Evolutionary conservation across 768 basidiomycete species (phyloP), one percentile per base, ranked within the genome.

Genomic region (Naganishia onofrii): DNA sequence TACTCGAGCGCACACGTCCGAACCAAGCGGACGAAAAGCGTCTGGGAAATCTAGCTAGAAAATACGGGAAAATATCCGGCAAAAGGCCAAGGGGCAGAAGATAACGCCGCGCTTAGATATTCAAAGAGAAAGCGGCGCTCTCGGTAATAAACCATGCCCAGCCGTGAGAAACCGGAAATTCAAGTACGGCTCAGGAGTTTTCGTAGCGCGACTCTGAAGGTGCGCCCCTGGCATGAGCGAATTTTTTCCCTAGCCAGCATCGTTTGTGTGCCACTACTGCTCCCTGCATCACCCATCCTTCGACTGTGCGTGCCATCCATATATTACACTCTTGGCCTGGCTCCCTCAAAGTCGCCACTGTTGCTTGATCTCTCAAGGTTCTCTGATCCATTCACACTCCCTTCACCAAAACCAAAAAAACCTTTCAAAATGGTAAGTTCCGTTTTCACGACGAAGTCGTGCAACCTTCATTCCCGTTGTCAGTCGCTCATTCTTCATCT

Each of bases 311-410:
- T 32, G 29, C 32, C 65, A 66, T 66, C 48, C 29, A 51, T 52
- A 51, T 66, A 54, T 36, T 66, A 51, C 15, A 54, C 17, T 42
- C 52, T 54, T 28, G 26, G 31, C 29, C 65, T 10, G 3, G 46
- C n/a, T 32, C 31, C n/a, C 6, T 19, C 58, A 42, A 8, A 13
- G 2, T 52, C 29, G 28, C 34, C 48, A 34, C 48, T 28, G 12
- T 31, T 4, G 28, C 31, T 53, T 66, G 26, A 10, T n/a, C 31
- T 31, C 32, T 42, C 60, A 29, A 44, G 38, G n/a, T 28, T 44
- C 42, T 34, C 44, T 67, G 31, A 55, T 23, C 48, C n/a, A 51
- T 23, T 51, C 60, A 63, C 60, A 63, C 60, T 63, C 60, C 38
- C 60, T 63, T 44, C 60, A 44, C 38, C 13, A 42, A 63, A 31